Evolutionary conservation across 106 monocot species (phyloP), one percentile per base, ranked within the genome.

Genomic region (Iris macrosiphon): DNA sequence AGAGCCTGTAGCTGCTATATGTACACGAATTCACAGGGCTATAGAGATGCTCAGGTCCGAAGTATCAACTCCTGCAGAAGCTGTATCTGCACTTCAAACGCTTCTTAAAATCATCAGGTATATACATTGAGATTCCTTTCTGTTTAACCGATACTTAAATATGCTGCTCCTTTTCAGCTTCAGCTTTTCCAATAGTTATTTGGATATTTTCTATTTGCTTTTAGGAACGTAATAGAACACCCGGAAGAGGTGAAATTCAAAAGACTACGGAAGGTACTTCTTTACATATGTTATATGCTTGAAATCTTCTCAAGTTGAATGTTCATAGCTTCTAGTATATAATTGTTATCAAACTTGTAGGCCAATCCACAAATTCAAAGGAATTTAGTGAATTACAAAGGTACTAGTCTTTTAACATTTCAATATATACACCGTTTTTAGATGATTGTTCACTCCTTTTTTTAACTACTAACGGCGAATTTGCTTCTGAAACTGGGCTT

Each of bases 101-200:
- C 79, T 98, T 17, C 72, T 75, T 31, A 91, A 90, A 50, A 98
- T 98, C 22, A 83, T 98, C 65, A 87, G 80, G 93, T 88, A 26
- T 42, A 24, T 9, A 5, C 3, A 19, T n/a, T 29, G 15, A 6
- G 35, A 0, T 26, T 31, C 0, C n/a, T 22, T 39, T 13, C 22
- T 31, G 0, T 31, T 51, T 51, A 29, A n/a, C n/a, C n/a, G 1
- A 30, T 21, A 4, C 3, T 5, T 31, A 15, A 7, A 30, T 4
- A 1, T n/a, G 6, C 8, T 31, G 34, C 31, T 51, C 1, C 4
- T 49, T 31, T 35, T 17, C 13, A 2, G 34, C 35, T 35, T 35
- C 9, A 31, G 12, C 19, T 32, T 55, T 55, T 1, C 4, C 22
- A 11, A 26, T 24, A 17, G 1, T 25, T 49, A 21, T 49, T 4